Evolutionary conservation across 2,329 filamentous ascomycete genomes (phyloP).

Genomic region (Myrmaecium sp.): DNA sequence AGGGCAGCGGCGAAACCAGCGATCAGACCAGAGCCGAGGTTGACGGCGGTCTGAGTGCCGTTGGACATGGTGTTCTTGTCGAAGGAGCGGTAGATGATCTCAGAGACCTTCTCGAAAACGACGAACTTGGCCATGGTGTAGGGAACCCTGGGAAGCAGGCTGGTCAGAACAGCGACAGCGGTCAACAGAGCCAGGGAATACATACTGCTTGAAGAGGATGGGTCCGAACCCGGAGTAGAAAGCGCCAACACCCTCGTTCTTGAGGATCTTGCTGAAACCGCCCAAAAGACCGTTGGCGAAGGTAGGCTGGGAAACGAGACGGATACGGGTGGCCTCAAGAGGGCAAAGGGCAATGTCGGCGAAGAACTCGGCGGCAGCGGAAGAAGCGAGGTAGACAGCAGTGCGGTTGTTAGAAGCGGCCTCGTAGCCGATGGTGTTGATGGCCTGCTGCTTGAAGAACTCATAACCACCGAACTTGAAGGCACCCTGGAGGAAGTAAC

Average conservation of each 20-base stretch:
- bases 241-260: conserved; percentile 65
- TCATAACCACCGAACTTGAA: conserved; percentile 83
- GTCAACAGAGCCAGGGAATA: no score
- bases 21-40: conserved; percentile 71
- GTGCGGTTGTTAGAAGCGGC: conserved; percentile 60
- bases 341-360: conserved; percentile 74
- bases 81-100: conserved; percentile 48
- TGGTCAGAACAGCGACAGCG: not conserved
- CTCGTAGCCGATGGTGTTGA: conserved; percentile 57
- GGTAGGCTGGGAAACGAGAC: conserved; percentile 74
- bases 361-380: conserved; percentile 46
- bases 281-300: conserved; percentile 66
- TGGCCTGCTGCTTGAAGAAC: conserved; percentile 87
- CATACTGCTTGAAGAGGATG: conserved; percentile 25
- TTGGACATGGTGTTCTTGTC: conserved; percentile 56
- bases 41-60: conserved; percentile 59
- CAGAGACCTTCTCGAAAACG: conserved; percentile 77
- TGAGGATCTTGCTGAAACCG: conserved; percentile 70
- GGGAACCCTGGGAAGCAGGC: conserved; percentile 44
- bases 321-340: conserved; percentile 84
- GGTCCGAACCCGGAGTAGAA: conserved; percentile 81
- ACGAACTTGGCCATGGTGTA: conserved; percentile 96
- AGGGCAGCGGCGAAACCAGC: conserved; percentile 77
- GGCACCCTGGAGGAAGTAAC: conserved; percentile 5
- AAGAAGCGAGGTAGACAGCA: conserved; percentile 58